Base-by-base conservation (phyloP, 2,329 filamentous ascomycete genomes). In the Dactylellina sp. region DNA sequence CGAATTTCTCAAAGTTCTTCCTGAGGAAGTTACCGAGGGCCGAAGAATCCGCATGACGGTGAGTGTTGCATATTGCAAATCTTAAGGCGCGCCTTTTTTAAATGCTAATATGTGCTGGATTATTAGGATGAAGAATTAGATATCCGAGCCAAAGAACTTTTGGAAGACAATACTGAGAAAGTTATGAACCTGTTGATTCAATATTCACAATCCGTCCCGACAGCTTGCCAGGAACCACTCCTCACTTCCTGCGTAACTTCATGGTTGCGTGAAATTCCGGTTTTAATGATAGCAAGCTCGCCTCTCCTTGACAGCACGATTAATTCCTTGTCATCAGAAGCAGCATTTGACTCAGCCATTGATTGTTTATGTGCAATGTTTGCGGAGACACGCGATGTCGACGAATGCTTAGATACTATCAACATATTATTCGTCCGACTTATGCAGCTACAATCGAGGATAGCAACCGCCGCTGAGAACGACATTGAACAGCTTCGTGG, bases 11-110 rank as follows among this genome's bases (percentile, higher is more conserved):
- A 93, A 92, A 82, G 93, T 99, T 79, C 89, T 99, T 77, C 95
- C 95, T 65, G 95, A 99, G 85, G 95, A 99, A 86, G 95, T 99
- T 80, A 98, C 92, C 78, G 94, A 99, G 86, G 95, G 95, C 84
- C 92, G 95, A 84, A 99, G 98, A 85, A 97, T 99, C 86, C 97
- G 93, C 86, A 87, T 99, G 84, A 93, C 92, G 88, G 93, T 97
- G 95, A 85, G 92, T 94, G 87, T 85, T 84, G 84, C 81, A 83
- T 79, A 81, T 32, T 32, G 9, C 81, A 83, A 81, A 84, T 83
- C 83, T 81, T 83, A 78, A 79, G 79, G 11, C n/a, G 18, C 39
- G 18, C 11, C 16, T 9, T 5, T 7, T 32, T 39, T 6, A 24
- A 18, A 63, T 53, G 39, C 42, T 66, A 35, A 57, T 28, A 53